A percentile compares a stretch with the other conserved stretches of the same genome.
Evolutionary conservation across 768 basidiomycete species (phyloP).

Genomic region (Hygrocybe punicea): DNA sequence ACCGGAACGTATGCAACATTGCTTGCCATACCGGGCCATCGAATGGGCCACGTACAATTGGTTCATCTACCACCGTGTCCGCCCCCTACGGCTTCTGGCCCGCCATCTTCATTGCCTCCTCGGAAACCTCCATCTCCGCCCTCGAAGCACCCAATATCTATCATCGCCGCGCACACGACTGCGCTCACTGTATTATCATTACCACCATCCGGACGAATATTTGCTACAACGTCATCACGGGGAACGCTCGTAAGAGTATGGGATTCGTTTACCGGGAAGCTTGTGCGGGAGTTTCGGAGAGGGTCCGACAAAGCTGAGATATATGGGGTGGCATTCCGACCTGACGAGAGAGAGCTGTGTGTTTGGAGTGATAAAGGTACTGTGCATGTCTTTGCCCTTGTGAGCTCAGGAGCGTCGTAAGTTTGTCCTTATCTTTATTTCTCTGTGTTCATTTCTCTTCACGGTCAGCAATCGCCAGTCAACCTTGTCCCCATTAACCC

Average conservation of each 20-base stretch:
- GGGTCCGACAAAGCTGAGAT: constrained; percentile 90
- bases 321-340: constrained; percentile 84
- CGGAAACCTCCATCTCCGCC: constrained; percentile 55
- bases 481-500: constrained; percentile 72
- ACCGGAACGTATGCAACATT: constrained; percentile 74
- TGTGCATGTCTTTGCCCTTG: constrained; percentile 81
- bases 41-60: constrained; percentile 85
- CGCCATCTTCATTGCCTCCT: constrained; percentile 50
- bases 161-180: constrained; percentile 80
- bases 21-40: constrained; percentile 81
- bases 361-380: constrained; percentile 97
- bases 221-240: constrained; percentile 79
- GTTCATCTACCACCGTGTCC: constrained; percentile 80
- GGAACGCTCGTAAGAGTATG: constrained; percentile 88
- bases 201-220: constrained; percentile 70
- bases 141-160: constrained; percentile 66
- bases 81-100: constrained; percentile 53
- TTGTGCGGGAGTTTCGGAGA: constrained; percentile 75
- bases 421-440: constrained; percentile 26
- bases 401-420: constrained; percentile 62
- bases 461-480: constrained; percentile 74
- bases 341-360: constrained; percentile 80
- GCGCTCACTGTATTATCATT: constrained; percentile 75
- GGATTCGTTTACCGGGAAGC: constrained; percentile 70
- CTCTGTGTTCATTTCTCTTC: neutral